Evolutionary conservation across 208 protist species (phyloP).

Genomic region (Leptomonas pyrrhocoris): DNA sequence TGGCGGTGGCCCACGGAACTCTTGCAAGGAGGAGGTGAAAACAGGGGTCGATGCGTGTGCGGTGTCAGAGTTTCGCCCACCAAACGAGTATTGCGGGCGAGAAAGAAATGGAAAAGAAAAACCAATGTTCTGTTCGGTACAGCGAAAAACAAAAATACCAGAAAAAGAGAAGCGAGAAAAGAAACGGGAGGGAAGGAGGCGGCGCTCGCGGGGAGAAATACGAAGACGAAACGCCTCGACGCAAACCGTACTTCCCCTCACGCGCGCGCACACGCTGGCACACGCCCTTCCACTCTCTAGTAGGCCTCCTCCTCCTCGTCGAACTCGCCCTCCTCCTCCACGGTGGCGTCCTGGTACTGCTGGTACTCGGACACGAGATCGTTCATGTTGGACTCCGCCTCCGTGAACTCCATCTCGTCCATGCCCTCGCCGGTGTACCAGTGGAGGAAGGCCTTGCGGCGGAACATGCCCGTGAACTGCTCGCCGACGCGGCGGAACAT

Average conservation of each 20-base stretch:
- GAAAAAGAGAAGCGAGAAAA: no score
- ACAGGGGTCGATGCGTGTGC: no score
- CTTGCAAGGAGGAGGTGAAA: no score
- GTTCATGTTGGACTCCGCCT: constrained; percentile 95
- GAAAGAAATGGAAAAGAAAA: no score
- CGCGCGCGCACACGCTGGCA: no score
- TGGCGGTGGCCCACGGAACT: no score
- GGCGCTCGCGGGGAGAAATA: neutral
- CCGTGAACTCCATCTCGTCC: constrained; percentile 91
- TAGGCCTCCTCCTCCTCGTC: constrained; percentile 70
- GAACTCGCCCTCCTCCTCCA: constrained; percentile 82
- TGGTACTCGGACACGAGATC: constrained; percentile 94
- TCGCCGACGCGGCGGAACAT: constrained; percentile 93
- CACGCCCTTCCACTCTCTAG: constrained; percentile 29
- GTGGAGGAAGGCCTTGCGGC: constrained; percentile 98
- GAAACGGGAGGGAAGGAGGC: no score
- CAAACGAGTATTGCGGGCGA: no score
- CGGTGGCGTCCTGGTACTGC: constrained; percentile 92
- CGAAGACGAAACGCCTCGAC: no score
- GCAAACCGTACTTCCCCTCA: no score
- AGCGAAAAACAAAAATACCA: neutral
- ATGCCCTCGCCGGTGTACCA: constrained; percentile 98
- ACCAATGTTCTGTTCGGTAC: no score
- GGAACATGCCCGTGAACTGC: constrained; percentile 99
- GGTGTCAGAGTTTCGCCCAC: no score